Percentiles rank a stretch among this genome's conserved stretches.
phyloP scores from a whole-genome alignment of 164 flowering plant species.

The Nymphaea thermarum region DNA sequence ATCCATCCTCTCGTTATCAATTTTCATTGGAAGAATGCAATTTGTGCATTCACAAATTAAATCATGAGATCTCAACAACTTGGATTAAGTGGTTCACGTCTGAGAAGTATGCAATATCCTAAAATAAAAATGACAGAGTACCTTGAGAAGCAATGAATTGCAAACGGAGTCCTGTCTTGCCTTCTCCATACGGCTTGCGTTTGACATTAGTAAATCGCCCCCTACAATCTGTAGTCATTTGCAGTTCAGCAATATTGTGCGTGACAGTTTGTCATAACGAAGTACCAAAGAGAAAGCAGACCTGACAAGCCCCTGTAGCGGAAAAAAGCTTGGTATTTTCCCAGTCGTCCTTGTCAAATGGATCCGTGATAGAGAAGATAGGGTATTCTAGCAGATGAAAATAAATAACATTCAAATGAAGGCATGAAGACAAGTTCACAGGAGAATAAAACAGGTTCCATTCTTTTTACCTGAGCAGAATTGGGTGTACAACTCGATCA shows the following conservation, averaged over 20 bases:
- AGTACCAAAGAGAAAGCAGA: slow-evolving; percentile 15
- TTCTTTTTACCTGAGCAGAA: slow-evolving; percentile 55
- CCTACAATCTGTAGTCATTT: slow-evolving; percentile 73
- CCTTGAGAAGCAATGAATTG: slow-evolving; percentile 92
- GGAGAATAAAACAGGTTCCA: slow-evolving; percentile 2
- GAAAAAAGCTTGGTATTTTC: slow-evolving; percentile 60
- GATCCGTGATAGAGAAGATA: slow-evolving; percentile 90
- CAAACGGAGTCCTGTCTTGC: slow-evolving; percentile 71
- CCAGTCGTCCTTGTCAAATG: slow-evolving; percentile 99
- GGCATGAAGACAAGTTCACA: not conserved
- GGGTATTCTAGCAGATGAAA: slow-evolving; percentile 50
- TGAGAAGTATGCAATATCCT: too few relatives aligned
- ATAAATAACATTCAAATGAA: not conserved
- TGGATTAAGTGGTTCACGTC: too few relatives aligned
- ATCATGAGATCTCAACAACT: too few relatives aligned
- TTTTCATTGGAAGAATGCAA: too few relatives aligned
- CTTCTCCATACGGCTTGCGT: slow-evolving; percentile 70
- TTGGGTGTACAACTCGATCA: slow-evolving; percentile 79
- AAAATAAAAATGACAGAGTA: slow-evolving; percentile 7
- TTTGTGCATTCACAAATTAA: too few relatives aligned
- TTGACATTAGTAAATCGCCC: slow-evolving; percentile 76
- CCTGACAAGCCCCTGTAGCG: slow-evolving; percentile 77
- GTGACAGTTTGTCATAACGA: not conserved
- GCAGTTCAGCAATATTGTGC: not conserved
- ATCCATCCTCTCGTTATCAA: too few relatives aligned